A percentile compares a stretch with the other conserved stretches of the same genome.
Conservation (phyloP, 2,329 filamentous ascomycete genomes). For the Leptographium procerum region DNA sequence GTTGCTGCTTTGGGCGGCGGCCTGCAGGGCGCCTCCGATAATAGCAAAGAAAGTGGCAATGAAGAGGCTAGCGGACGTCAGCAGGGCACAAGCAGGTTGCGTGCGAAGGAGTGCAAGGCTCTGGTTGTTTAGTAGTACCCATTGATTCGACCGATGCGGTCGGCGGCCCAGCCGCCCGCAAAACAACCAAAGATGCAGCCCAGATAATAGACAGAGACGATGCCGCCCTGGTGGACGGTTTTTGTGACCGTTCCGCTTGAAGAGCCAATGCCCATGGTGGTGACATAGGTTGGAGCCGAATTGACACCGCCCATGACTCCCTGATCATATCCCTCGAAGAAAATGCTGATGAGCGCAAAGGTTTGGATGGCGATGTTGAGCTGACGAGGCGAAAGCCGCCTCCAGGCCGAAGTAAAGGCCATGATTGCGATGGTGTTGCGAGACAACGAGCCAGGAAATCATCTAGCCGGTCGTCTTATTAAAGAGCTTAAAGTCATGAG, state of each 20-base stretch:
- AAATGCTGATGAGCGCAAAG: constrained; percentile 19
- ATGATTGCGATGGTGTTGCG: constrained; percentile 14
- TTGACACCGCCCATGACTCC: constrained; percentile 43
- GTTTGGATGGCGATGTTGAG: constrained; percentile 26
- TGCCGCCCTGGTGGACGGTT: constrained; percentile 36
- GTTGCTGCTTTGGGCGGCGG: constrained; percentile 29
- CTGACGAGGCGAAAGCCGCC: constrained; percentile 26
- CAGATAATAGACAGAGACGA: constrained; percentile 42
- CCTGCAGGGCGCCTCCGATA: constrained; percentile 36
- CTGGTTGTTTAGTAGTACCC: too few species aligned
- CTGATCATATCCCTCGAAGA: constrained; percentile 40
- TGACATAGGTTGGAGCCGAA: constrained; percentile 26
- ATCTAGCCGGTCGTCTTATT: neutral
- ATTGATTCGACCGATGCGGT: constrained; percentile 39
- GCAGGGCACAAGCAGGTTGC: neutral
- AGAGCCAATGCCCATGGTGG: constrained; percentile 32
- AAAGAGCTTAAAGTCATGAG: neutral
- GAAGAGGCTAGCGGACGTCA: constrained; percentile 23
- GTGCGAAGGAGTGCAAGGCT: too few species aligned
- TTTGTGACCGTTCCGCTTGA: constrained; percentile 34
- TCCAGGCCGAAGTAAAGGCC: constrained; percentile 30
- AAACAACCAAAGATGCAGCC: constrained; percentile 20
- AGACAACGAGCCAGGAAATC: neutral
- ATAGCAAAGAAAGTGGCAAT: constrained; percentile 34
- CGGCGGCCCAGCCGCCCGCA: constrained; percentile 29